Evolutionary conservation across 2,329 filamentous ascomycete species (phyloP), one percentile per base, ranked within the genome.

Genomic region (Sporothrix inflata): DNA sequence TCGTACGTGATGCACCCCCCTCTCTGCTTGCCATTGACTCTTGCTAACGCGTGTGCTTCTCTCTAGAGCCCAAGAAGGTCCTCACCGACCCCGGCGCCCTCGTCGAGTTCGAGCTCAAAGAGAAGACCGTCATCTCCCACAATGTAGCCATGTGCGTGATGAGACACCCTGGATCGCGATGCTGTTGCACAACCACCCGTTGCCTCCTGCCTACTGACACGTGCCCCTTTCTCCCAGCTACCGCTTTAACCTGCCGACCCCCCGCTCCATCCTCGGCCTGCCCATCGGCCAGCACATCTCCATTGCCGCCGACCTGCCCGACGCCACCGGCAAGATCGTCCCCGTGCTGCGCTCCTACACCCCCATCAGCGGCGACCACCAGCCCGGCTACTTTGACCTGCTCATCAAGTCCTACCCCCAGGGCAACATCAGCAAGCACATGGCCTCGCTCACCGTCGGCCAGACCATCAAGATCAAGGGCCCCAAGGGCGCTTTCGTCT

Each of bases 201-300:
- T 24, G 11, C 21, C 27, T 55, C 14, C 45, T 14, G n/a, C 21
- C 30, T 27, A 47, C 16, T 40, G 11, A 51, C 38, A 6, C 40
- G 27, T 30, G 14, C 53, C n/a, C 57, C 70, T 34, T 34, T 34
- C 47, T n/a, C 42, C 42, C 74, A 94, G 91, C 85, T 99, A 98
- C 87, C 94, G 96, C 79, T 98, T 98, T 85, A 87, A 88, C 76
- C 92, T 99, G 53, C 94, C 94, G 72, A 87, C 87, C 69, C 84
- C 90, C 53, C 91, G 86, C 78, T 89, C 92, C 77, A 94, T 98
- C 81, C 93, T 98, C 79, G 96, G 96, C 79, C 92, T 98, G 57
- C 95, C 96, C 76, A 98, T 98, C 85, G 96, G 96, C 80, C 96
- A 99, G 85, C 96, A 99, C 86, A 98, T 99, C 84, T 98, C 95